phyloP scores from a whole-genome alignment of 2,329 filamentous ascomycete genomes.

The Incumbomyces delicatus region DNA sequence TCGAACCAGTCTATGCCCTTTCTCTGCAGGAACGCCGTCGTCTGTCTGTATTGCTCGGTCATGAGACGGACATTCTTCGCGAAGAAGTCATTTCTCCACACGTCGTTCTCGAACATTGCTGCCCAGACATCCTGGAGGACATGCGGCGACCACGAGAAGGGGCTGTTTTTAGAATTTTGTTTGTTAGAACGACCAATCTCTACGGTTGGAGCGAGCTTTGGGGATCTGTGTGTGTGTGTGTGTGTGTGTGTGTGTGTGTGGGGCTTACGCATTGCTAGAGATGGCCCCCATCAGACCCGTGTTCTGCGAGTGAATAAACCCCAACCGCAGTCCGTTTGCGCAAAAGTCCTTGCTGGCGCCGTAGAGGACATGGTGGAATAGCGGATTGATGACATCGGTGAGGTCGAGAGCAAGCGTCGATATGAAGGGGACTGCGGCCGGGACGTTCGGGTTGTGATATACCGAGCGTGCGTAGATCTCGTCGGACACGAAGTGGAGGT shows the following conservation, averaged over 20 bases:
- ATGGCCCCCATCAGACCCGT: conserved; percentile 47
- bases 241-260: conserved; percentile 20
- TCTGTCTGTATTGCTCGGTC: conserved; percentile 14
- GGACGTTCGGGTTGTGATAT: conserved; percentile 32
- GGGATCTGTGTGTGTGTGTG: conserved; percentile 6
- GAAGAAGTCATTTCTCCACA: conserved; percentile 13
- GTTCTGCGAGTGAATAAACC: conserved; percentile 36
- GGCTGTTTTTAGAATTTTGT: conserved; percentile 29
- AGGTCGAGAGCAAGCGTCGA: conserved; percentile 39
- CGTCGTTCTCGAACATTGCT: conserved; percentile 12
- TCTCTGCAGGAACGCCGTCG: conserved; percentile 8
- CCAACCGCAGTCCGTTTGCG: conserved; percentile 15
- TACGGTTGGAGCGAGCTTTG: no score
- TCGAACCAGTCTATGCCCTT: conserved; percentile 11
- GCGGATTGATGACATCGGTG: conserved; percentile 37
- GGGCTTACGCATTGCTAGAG: conserved; percentile 41
- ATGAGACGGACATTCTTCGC: conserved; percentile 11
- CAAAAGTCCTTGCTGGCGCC: conserved; percentile 17
- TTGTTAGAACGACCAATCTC: conserved; percentile 25
- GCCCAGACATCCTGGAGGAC: conserved; percentile 29
- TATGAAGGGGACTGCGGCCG: conserved; percentile 30
- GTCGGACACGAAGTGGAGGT: conserved; percentile 47
- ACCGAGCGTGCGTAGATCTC: conserved; percentile 50
- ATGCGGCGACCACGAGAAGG: conserved; percentile 41
- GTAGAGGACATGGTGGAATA: conserved; percentile 14